Base-by-base conservation (phyloP, 2,329 filamentous ascomycete genomes). In the Alternaria rosae region DNA sequence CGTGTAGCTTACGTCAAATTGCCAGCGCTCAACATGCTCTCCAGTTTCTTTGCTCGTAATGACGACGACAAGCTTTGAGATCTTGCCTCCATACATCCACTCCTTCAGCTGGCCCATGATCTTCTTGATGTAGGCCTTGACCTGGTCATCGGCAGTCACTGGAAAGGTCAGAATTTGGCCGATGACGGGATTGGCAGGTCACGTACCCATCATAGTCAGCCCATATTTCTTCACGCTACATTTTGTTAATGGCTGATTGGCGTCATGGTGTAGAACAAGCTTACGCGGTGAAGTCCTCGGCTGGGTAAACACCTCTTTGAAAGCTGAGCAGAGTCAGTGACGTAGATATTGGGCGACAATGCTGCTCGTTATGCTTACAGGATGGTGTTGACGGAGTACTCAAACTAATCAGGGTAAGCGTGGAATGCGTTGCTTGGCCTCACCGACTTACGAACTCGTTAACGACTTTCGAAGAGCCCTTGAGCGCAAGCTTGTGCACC, bases 51-150 rank as follows among this genome's bases (percentile, higher is more conserved):
- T 98, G 84, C 92, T 92, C 30, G 94, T 97, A 70, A 99, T 94
- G 50, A 99, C 95, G 55, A 99, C 91, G 62, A 99, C 94, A 12
- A 99, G 88, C 81, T 97, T 97, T 54, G 92, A 96, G 78, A 99
- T 97, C 82, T 99, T 98, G 78, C 94, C 93, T 72, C 91, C 92
- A 55, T 93, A 86, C 93, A 98, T 98, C 95, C 95, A 99, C 78
- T 92, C 93, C 83, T 96, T 94, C 61, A 99, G 88, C 81, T 99
- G 95, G 26, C 90, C 90, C 94, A 97, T 99, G 83, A 99, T 98
- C 82, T 96, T 97, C 82, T 97, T 97, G 85, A 99, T 97, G 82
- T 99, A 99, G 30, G 94, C 93, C 82, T 97, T 97, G 78, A 99
- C 95, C 82, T 99, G 94, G 83, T 98, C 95, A 79, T 99, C 95